Base-by-base conservation (phyloP, 2,329 filamentous ascomycete genomes). In the Scorias spongiosa region DNA sequence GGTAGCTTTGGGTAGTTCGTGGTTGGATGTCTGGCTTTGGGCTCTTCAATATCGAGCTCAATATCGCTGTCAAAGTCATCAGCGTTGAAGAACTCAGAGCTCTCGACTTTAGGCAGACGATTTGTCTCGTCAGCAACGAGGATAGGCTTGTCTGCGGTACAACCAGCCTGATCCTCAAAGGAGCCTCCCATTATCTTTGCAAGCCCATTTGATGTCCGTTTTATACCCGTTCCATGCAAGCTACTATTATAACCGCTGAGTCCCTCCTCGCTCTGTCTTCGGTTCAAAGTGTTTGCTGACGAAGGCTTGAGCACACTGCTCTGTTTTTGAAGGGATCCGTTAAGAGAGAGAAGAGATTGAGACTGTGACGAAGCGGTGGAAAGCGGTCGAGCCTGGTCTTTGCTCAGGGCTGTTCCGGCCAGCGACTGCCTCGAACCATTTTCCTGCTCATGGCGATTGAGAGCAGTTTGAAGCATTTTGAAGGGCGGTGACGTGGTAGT, bases 61-160 rank as follows among this genome's bases (percentile, higher is more conserved):
- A 80, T 73, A 52, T 94, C 87, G 57, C 89, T 84, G 54, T 86
- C 85, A 51, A 93, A 91, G 57, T 94, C 88, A 53, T 89, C 80
- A 49, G 87, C 83, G 47, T 78, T 75, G 49, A 87, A 83, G 47
- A 73, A 75, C 9, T 82, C 73, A 5, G 56, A 47, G n/a, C 51
- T 41, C 5, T 42, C 44, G 29, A 54, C 41, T 32, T 52, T 49
- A n/a, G 49, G 48, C 9, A 36, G 15, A 9, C 15, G 4, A 36
- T 9, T 15, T 36, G 32, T 36, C 12, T 15, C 32, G 5, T 36
- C 32, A 12, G 32, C 32, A 12, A 36, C 15, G 14, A 49, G 43
- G 9, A 49, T 54, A 39, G 50, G 44, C 20, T 57, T 52, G 7
- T 52, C 48, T 10, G 58, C 44, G 45, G 49, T 53, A 52, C 64